Conservation (phyloP, 164 flowering plant species). For the Chimonanthus praecox region DNA sequence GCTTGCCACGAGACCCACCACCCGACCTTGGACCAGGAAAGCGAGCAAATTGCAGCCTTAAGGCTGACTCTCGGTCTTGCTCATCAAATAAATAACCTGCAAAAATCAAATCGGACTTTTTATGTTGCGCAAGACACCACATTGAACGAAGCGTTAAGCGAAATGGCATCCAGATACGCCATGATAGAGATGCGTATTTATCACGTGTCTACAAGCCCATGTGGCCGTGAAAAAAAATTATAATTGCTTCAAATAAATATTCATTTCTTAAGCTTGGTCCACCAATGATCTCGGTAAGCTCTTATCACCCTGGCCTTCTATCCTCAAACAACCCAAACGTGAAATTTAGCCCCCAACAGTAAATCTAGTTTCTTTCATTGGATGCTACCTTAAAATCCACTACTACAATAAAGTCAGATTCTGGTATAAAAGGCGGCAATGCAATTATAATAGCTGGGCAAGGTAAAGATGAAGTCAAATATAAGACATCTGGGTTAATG, state of each 20-base stretch:
- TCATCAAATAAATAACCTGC: constrained; percentile 95
- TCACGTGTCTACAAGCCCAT: not conserved
- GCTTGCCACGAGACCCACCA: constrained; percentile 78
- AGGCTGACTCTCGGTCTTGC: constrained; percentile 68
- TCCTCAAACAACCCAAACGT: not conserved
- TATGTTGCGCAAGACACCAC: constrained; percentile 34
- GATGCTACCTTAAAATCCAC: not conserved
- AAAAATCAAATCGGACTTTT: constrained; percentile 50
- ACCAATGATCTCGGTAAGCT: not conserved
- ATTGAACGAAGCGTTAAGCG: constrained; percentile 14
- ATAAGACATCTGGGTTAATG: not conserved
- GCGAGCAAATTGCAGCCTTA: constrained; percentile 95
- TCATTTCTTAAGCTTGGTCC: not conserved
- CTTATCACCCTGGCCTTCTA: not conserved
- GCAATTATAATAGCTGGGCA: not conserved
- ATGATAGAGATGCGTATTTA: not conserved
- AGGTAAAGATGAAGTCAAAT: not conserved
- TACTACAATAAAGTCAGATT: not conserved
- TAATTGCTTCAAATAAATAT: not conserved
- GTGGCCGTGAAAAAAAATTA: not conserved
- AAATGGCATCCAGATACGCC: not conserved
- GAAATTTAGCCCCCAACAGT: not conserved
- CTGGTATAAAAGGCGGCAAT: not conserved
- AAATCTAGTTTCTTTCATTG: not conserved
- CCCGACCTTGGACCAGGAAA: constrained; percentile 94